Base-by-base conservation (phyloP, 345 rosid genomes). In the Jatropha curcas region DNA sequence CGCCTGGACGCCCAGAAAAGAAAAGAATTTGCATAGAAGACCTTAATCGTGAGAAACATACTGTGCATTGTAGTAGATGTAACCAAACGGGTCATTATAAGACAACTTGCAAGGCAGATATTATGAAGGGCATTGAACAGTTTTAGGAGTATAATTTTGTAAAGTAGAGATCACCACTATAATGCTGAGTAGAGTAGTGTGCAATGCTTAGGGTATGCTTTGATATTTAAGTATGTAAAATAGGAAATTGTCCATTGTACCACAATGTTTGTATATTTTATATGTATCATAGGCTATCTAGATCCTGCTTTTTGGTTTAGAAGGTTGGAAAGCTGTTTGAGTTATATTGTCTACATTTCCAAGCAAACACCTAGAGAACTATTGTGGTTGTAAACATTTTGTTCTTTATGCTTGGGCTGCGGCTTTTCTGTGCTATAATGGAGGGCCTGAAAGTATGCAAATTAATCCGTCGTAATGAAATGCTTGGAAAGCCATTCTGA, bases 1-100 rank as follows among this genome's bases (percentile, higher is more conserved):
- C 86, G 30, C 89, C 88, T 16, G 87, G 88, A 45, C 86, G 87
- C n/a, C 92, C 87, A 7, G 86, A 88, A 71, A 86, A 88, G 81
- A 88, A 88, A 77, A 81, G 84, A 68, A 61, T 76, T 12, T 83
- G 89, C 24, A 50, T 81, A 1, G 89, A 82, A 68, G 86, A 82
- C 27, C 67, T 86, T 34, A 83, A 75, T 37, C 79, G 77, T n/a
- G 85, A 84, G 65, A 88, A 84, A 63, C 89, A 84, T 53, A 77
- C 83, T 1, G 88, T 86, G 60, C 89, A 83, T 55, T 88, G 89
- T 72, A 83, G 88, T 58, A 75, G 79, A 24, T 84, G 89, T 60
- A 81, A 84, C 81, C 85, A 83, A 76, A 86, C 84, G 4, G 87
- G 89, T 11, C 87, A 88, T 75, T 86, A 85, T 43, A 85, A 79